phyloP scores from a whole-genome alignment of 2,329 filamentous ascomycete genomes.

The Alternaria gaisen region DNA sequence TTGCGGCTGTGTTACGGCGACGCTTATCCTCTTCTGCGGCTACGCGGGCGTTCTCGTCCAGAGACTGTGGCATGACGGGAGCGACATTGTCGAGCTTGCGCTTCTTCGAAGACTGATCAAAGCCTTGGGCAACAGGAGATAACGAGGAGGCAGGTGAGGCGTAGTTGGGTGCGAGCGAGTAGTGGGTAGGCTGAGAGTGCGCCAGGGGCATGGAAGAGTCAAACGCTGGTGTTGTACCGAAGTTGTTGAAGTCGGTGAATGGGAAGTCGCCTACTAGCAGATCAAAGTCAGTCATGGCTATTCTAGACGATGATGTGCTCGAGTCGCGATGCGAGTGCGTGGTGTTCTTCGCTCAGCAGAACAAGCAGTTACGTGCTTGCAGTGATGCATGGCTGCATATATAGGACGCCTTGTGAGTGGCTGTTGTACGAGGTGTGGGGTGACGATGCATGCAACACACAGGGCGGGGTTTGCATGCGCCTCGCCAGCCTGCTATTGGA shows the following conservation, averaged over 20 bases:
- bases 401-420: constrained; percentile 35
- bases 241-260: constrained; percentile 58
- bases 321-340: constrained; percentile 17
- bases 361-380: constrained; percentile 51
- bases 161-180: constrained; percentile 38
- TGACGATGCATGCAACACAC: constrained; percentile 33
- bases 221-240: constrained; percentile 42
- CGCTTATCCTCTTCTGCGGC: constrained; percentile 64
- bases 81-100: constrained; percentile 55
- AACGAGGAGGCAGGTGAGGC: constrained; percentile 39
- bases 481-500: constrained; percentile 34
- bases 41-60: constrained; percentile 57
- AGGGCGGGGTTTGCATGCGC: constrained; percentile 40
- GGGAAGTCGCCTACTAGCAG: constrained; percentile 54
- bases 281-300: constrained; percentile 49
- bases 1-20: constrained; percentile 62
- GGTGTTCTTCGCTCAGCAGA: constrained; percentile 25
- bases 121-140: constrained; percentile 42
- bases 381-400: constrained; percentile 31
- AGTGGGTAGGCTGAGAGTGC: constrained; percentile 37
- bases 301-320: constrained; percentile 12
- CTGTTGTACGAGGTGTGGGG: constrained; percentile 37
- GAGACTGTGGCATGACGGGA: constrained; percentile 40
- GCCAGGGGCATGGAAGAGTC: constrained; percentile 44
- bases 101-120: constrained; percentile 53